These are phyloP conservation scores for Nicotiana paniculata DNA, from an alignment of 257 asterid genomes.

Conservation along the genomic window DNA sequence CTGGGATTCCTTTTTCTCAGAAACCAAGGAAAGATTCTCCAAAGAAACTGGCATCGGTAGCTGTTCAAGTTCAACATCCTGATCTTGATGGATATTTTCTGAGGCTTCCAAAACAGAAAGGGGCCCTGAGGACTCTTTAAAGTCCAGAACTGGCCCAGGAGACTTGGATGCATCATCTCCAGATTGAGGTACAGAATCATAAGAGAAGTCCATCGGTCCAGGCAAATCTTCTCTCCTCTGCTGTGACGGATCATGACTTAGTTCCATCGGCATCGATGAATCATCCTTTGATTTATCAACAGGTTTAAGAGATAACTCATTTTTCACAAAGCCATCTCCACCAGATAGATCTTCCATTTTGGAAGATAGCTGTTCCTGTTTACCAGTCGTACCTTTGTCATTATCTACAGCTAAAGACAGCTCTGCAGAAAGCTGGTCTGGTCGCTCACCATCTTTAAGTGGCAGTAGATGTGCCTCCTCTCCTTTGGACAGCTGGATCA, in stretches of 20 bases:
- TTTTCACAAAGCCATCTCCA: conserved; percentile 22
- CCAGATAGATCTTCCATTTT: conserved; percentile 13
- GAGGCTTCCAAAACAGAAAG: conserved; percentile 24
- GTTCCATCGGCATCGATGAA: conserved; percentile 4
- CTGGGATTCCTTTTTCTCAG: conserved; percentile 28
- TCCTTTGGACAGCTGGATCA: conserved; percentile 14
- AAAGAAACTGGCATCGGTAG: conserved; percentile 22
- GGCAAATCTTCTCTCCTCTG: conserved; percentile 23
- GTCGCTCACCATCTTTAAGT: conserved; percentile 16
- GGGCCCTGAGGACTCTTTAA: conserved; percentile 29
- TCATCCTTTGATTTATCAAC: conserved; percentile 6
- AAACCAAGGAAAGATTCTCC: conserved; percentile 23
- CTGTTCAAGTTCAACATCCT: conserved; percentile 22
- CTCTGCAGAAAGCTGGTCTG: conserved; percentile 18
- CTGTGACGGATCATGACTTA: conserved; percentile 12
- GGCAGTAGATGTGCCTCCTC: conserved; percentile 21
- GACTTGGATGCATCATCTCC: conserved; percentile 23
- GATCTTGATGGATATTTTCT: conserved; percentile 13
- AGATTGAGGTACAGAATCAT: conserved; percentile 14
- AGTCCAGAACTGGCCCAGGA: conserved; percentile 24
- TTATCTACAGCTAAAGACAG: conserved; percentile 8
- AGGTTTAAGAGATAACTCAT: conserved; percentile 4
- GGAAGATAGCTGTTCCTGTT: conserved; percentile 3
- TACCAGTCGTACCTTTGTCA: conserved; percentile 14
- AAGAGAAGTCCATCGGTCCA: neutral